Base-by-base conservation (phyloP, 169 alveolate species). In the Cystoisospora suis region DNA sequence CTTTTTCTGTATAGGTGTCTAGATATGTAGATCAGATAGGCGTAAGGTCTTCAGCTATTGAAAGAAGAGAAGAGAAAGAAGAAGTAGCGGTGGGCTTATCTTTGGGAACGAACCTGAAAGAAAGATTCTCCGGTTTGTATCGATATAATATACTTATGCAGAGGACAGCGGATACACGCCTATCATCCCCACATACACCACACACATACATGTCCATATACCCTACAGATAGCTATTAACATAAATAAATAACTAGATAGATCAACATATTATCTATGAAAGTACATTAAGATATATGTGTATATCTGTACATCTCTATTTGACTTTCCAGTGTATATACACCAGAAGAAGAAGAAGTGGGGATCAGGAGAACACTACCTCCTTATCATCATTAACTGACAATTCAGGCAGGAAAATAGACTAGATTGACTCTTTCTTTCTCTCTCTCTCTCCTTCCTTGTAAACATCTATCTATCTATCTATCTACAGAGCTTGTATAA, bases 161-260 rank as follows among this genome's bases (percentile, higher is more conserved):
- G 86, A 27, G 96, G 96, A 47, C 96, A 94, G 42, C 96, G 92
- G 32, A 93, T 80, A 70, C 96, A 94, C 32, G 96, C 93, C 94
- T 88, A 56, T 53, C 58, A 44, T 34, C 29, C 29, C 34, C 9
- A 12, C 34, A 7, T 17, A 47, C 86, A 75, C 32, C 6, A n/a
- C 23, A 20, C 85, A 40, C 23, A 17, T 7, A 15, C 23, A 38
- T 6, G 44, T 1, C 32, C 29, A 75, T 20, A 5, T 4, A n/a
- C 9, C 12, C 42, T 46, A 2, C 45, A 42, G 45, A 69, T 20
- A 27, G 49, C 80, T 69, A 69, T 46, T 1, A 69, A n/a, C 46
- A 3, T 46, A 69, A 1, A 32, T 20, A 69, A 29, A 53, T 15
- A n/a, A n/a, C n/a, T n/a, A n/a, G n/a, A n/a, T 53, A 3, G 12